Base-by-base conservation (phyloP, 164 flowering plant genomes). In the Annona squamosa region DNA sequence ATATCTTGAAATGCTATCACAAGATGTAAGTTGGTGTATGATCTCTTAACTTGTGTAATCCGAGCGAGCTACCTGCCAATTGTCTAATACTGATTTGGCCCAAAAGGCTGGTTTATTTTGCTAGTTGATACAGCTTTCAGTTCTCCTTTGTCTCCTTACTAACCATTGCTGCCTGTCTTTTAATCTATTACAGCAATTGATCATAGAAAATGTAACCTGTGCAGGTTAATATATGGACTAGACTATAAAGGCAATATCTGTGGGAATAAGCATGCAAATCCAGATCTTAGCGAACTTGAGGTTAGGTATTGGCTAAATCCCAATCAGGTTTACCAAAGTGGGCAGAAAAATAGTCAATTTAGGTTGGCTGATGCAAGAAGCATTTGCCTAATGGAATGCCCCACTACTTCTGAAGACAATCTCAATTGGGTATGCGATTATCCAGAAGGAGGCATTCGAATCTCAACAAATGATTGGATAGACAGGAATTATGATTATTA, bases 361-460 rank as follows among this genome's bases (percentile, higher is more conserved):
- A 80, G 86, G 81, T 79, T 95, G 77, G 81, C 81, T 9, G 78
- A 95, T 87, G 96, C 98, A 26, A 82, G 94, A 69, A 89, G 85
- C 74, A 86, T 95, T 68, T 95, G 99, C 79, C 85, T 95, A 81
- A 76, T 91, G 91, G 98, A 93, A 70, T 95, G 99, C 78, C 99
- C 98, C 4, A 76, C 71, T 46, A 90, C 98, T 6, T 87, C 94
- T 3, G 97, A 91, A 42, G 98, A 95, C 75, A 74, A 84, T 6
- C 85, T 94, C 4, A 90, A 86, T 81, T 95, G 99, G 99, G 96
- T 95, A 12, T 95, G 99, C 77, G 98, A 95, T 79, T 95, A 95
- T 82, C 99, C 99, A 4, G 99, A 93, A 26, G 97, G 97, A 57
- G 92, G 90, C 43, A 87, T 95, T 52, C 89, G 79, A 67, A 76